Evolutionary conservation across 371 early-diverging fungal species (phyloP), one percentile per base, ranked within the genome.

Genomic region (Mortierella sp.): DNA sequence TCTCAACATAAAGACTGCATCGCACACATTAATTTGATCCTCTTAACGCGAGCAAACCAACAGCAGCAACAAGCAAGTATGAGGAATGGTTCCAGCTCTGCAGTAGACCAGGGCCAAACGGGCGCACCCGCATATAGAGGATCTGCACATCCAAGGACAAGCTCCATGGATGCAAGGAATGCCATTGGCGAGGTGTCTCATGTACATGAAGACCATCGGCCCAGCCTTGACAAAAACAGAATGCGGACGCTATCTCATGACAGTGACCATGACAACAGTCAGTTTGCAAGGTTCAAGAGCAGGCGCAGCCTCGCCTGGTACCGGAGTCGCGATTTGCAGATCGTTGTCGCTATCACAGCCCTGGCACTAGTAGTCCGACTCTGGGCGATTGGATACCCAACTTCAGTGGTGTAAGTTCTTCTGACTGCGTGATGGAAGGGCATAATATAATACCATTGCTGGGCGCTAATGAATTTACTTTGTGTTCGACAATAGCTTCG

Each of bases 311-410:
- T 53, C 27, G 49, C 70, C n/a, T 76, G 78, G 78, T 76, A 76
- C 55, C 63, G 64, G 54, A 64, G 53, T 27, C 61, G 58, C 6
- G 78, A 76, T 17, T 31, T 69, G 9, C 70, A 69, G 46, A 51
- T 70, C 44, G 56, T 58, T 6, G 17, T 30, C 23, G 54, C 56
- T 28, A 64, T 76, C 62, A 69, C 70, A 0, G 41, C 42, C 12
- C 8, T 76, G 31, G 60, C 78, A 1, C 28, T 64, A 23, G 58
- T 76, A 17, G 78, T 76, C 21, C 56, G 78, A 24, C 65, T 76
- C 9, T 76, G 78, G 78, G 70, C 64, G 17, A 69, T 76, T 37
- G 78, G 59, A 14, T 76, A 61, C 43, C 78, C 78, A 28, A 65
- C 61, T 30, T 76, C 78, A 4, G 75, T 73, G 34, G 75, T 73